Evolutionary conservation across 2,329 filamentous ascomycete species (phyloP).

Genomic region (Trichophyton verrucosum): DNA sequence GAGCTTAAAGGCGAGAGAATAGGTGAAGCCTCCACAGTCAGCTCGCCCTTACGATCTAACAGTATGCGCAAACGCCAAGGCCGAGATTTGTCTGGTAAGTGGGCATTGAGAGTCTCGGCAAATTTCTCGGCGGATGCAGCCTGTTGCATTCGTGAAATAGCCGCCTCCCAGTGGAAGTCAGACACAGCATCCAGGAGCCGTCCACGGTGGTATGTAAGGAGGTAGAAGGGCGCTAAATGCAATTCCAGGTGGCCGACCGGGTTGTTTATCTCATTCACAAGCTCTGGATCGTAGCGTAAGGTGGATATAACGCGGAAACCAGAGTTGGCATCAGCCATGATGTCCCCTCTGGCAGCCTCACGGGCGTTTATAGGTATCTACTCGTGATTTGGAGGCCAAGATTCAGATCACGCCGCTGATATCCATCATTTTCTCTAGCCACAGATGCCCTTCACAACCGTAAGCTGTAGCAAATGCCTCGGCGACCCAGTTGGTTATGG

Average conservation of each 20-base stretch:
- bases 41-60: slow-evolving; percentile 21
- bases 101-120: slow-evolving; percentile 18
- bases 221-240: slow-evolving; percentile 55
- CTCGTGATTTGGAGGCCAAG: background rate
- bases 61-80: slow-evolving; percentile 30
- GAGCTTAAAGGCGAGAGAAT: slow-evolving; percentile 18
- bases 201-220: slow-evolving; percentile 65
- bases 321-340: slow-evolving; percentile 5
- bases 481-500: background rate
- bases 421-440: background rate
- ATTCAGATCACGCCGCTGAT: background rate
- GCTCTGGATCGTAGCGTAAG: slow-evolving; percentile 54
- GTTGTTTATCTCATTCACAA: slow-evolving; percentile 31
- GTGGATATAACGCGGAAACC: slow-evolving; percentile 57
- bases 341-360: background rate
- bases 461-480: background rate
- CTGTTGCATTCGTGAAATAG: slow-evolving; percentile 20
- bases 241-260: slow-evolving; percentile 25
- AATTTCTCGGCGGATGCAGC: slow-evolving; percentile 21
- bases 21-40: slow-evolving; percentile 23
- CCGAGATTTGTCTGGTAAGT: slow-evolving; percentile 22
- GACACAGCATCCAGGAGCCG: slow-evolving; percentile 53
- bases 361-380: background rate
- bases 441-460: background rate
- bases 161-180: slow-evolving; percentile 37